Percentiles rank a stretch among this genome's conserved stretches.
These are phyloP conservation scores for Acer saccharum DNA, from an alignment of 345 rosid species.

Conservation along the genomic window DNA sequence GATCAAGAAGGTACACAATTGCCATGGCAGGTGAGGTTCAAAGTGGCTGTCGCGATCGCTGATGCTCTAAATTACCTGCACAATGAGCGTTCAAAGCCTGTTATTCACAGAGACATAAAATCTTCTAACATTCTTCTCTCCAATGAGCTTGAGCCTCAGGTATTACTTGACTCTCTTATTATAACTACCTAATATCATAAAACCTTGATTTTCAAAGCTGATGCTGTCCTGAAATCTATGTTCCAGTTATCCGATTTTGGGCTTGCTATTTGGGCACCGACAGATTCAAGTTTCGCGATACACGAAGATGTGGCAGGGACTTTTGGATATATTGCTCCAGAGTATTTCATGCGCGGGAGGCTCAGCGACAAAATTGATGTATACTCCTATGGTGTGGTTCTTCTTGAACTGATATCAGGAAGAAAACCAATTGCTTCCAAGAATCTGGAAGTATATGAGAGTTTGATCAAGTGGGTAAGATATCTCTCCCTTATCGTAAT, in stretches of 20 bases:
- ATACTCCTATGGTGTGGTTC: slow-evolving; percentile 57
- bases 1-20: slow-evolving; percentile 21
- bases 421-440: slow-evolving; percentile 38
- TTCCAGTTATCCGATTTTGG: slow-evolving; percentile 59
- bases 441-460: slow-evolving; percentile 26
- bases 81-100: slow-evolving; percentile 35
- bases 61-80: slow-evolving; percentile 53
- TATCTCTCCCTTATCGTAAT: background rate
- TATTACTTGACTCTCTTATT: slow-evolving; percentile 14
- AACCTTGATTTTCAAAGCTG: background rate
- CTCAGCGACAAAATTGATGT: slow-evolving; percentile 51
- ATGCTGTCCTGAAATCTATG: background rate
- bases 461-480: slow-evolving; percentile 58
- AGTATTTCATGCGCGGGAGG: slow-evolving; percentile 55
- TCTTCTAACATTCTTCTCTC: slow-evolving; percentile 63
- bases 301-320: slow-evolving; percentile 47
- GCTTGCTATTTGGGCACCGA: slow-evolving; percentile 54
- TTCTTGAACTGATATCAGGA: slow-evolving; percentile 55
- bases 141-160: slow-evolving; percentile 47
- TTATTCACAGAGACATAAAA: slow-evolving; percentile 62
- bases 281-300: slow-evolving; percentile 28
- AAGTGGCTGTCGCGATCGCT: slow-evolving; percentile 39
- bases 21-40: slow-evolving; percentile 45
- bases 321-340: slow-evolving; percentile 65
- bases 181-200: background rate